Conservation (phyloP, 163 green algal genomes). For the Scenedesmus sp. region DNA sequence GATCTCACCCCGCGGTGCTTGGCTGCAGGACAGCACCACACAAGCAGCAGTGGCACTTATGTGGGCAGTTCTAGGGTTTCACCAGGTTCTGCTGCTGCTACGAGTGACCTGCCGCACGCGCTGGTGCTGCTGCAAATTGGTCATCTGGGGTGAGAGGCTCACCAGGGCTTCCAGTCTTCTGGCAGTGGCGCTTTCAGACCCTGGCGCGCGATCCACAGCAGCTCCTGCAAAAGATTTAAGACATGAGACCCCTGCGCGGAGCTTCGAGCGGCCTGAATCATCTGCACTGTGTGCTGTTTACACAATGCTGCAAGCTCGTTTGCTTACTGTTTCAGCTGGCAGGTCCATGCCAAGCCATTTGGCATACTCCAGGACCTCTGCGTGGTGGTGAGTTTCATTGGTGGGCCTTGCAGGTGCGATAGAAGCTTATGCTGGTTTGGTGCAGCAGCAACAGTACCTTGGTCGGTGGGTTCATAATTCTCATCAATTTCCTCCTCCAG, state of each 20-base stretch:
- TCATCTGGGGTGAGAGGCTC: constrained; percentile 1
- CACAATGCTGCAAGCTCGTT: neutral
- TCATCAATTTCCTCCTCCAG: constrained; percentile 84
- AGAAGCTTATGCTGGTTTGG: neutral
- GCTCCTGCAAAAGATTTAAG: constrained; percentile 59
- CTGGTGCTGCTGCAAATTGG: neutral
- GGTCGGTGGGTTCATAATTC: constrained; percentile 81
- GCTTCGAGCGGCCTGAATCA: neutral
- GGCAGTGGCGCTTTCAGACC: constrained; percentile 85
- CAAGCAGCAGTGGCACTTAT: neutral
- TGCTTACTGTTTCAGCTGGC: constrained; percentile 71
- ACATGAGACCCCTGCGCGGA: neutral
- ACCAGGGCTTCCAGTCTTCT: constrained; percentile 89
- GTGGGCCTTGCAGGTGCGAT: neutral
- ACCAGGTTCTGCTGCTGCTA: neutral
- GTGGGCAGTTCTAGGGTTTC: neutral
- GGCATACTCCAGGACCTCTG: constrained; percentile 90
- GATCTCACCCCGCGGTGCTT: constrained; percentile 80
- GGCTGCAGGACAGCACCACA: constrained; percentile 63
- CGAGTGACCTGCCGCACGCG: neutral
- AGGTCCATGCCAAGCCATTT: constrained; percentile 89
- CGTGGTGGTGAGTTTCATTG: neutral
- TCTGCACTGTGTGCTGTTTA: neutral
- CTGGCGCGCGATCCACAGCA: constrained; percentile 87
- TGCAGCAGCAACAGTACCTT: constrained; percentile 57